Percentiles rank a stretch among this genome's conserved stretches.
Conservation (phyloP, 495 filamentous ascomycete species). For the Neurospora sp. region DNA sequence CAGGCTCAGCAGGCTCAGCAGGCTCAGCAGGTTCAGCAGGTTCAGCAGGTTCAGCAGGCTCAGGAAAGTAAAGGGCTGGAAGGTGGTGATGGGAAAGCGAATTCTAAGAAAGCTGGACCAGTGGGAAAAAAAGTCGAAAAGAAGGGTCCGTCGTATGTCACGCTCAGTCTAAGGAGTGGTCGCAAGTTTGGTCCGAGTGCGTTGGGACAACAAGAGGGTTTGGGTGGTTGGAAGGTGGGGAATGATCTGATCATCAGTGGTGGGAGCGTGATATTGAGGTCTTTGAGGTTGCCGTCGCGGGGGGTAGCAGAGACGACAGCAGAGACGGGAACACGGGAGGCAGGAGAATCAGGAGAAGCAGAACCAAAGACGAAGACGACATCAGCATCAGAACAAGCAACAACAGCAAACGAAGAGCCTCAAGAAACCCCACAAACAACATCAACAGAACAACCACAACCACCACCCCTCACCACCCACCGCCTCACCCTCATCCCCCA, state of each 20-base stretch:
- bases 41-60: not conserved
- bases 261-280: not conserved
- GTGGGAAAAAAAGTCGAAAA: not conserved
- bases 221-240: not conserved
- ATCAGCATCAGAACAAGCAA: not conserved
- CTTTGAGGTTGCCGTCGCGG: not conserved
- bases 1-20: not conserved
- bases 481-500: constrained; percentile 7
- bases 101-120: not conserved
- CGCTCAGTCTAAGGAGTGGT: not conserved
- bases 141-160: not conserved
- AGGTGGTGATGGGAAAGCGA: not conserved
- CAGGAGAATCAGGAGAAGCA: not conserved
- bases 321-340: not conserved
- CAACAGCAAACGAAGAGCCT: not conserved
- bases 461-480: not conserved
- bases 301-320: not conserved
- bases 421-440: not conserved
- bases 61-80: not conserved
- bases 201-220: not conserved
- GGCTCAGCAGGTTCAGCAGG: not conserved
- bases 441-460: not conserved
- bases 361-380: not conserved
- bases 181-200: not conserved
- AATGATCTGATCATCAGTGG: not conserved